Base-by-base conservation (phyloP, 192 early-diverging fungal species). In the Phlyctochytrium bullatum region DNA sequence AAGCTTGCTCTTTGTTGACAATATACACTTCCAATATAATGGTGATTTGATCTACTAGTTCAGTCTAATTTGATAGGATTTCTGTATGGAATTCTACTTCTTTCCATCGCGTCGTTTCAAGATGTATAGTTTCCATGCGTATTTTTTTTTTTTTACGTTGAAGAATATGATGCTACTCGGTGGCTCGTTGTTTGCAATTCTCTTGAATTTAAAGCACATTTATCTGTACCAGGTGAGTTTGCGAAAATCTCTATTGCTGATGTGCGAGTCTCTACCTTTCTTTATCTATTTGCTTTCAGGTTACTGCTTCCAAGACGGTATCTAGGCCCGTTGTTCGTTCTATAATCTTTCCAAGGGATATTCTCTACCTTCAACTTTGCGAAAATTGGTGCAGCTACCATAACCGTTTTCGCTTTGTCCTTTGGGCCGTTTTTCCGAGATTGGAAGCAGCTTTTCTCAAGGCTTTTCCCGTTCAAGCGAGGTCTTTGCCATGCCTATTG, bases 21-120 rank as follows among this genome's bases (percentile, higher is more conserved):
- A 94, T 75, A 89, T 94, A 60, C 96, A 98, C 77, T 98, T 98
- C 67, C 96, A 98, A 75, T 98, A 98, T 83, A 98, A 98, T 74
- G 96, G 92, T 14, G 17, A 31, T 10, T 59, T 24, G 31, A 25
- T 62, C 4, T 28, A 17, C 4, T 10, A 36, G 16, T 14, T 6
- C 50, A 29, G 62, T 30, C 25, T 20, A 14, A 25, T 57, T 57
- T 57, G 12, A 57, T 25, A 57, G 54, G 68, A 3, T 69, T 81
- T 52, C 69, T 98, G 36, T 93, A 91, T 62, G 96, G 96, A 3
- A 84, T 98, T 30, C 79, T 94, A 56, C 69, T 97, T 28, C 81
- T 88, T 30, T 93, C 93, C 14, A 75, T 97, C 6, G 83, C 82
- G 3, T 82, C 90, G 59, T 85, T 90, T 3, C 80, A 84, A 58